Percentiles rank a stretch among this genome's conserved stretches.
phyloP scores from a whole-genome alignment of 768 basidiomycete species.

The Asterophora parasitica region DNA sequence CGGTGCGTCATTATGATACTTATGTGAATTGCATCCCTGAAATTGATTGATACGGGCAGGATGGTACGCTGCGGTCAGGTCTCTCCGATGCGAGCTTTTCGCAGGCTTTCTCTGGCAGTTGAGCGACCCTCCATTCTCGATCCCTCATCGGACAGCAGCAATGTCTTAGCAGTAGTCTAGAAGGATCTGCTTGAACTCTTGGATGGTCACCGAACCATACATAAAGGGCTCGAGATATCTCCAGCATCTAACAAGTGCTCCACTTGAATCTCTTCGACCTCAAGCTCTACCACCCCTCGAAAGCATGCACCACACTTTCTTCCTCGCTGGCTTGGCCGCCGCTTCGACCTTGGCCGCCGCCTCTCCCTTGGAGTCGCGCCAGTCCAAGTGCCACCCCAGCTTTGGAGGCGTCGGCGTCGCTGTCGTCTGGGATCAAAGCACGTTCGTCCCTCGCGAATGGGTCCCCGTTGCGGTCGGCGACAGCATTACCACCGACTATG shows the following conservation, averaged over 20 bases:
- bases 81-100: too few relatives aligned
- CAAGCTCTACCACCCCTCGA: background rate
- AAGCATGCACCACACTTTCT: background rate
- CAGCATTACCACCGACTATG: conserved; percentile 8
- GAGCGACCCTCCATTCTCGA: too few relatives aligned
- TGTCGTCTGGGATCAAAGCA: conserved; percentile 8
- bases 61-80: too few relatives aligned
- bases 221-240: too few relatives aligned
- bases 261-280: background rate
- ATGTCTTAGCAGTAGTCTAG: too few relatives aligned
- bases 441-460: conserved; percentile 9
- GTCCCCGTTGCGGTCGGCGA: conserved; percentile 3
- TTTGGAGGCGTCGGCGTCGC: conserved; percentile 11
- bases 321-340: background rate
- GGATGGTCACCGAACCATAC: too few relatives aligned
- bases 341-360: background rate
- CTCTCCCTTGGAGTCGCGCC: conserved; percentile 9
- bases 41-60: too few relatives aligned
- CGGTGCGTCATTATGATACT: background rate
- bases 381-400: conserved; percentile 8
- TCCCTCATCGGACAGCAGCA: too few relatives aligned
- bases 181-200: too few relatives aligned
- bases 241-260: too few relatives aligned
- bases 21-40: background rate
- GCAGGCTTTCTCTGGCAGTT: too few relatives aligned